These are phyloP conservation scores for Sordaria brevicollis DNA, from an alignment of 495 filamentous ascomycete species.

Conservation along the genomic window DNA sequence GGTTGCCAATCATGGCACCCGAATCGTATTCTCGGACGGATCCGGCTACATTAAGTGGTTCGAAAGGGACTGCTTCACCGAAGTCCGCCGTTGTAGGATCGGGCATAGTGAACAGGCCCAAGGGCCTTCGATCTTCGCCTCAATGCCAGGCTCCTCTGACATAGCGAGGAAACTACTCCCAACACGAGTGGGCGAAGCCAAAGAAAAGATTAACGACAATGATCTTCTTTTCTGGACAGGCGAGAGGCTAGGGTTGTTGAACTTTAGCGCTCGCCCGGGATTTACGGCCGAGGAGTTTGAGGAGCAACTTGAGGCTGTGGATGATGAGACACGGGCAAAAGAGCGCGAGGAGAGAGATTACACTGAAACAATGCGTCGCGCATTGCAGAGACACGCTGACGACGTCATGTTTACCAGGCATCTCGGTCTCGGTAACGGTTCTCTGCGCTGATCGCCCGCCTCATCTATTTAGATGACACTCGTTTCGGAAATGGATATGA, in stretches of 20 bases:
- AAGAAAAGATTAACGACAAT: constrained; percentile 36
- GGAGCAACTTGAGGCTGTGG: constrained; percentile 28
- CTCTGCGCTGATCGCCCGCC: not conserved
- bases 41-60: constrained; percentile 85
- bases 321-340: constrained; percentile 34
- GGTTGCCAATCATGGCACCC: constrained; percentile 73
- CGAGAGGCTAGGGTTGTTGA: constrained; percentile 63
- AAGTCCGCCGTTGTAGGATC: constrained; percentile 68
- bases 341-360: constrained; percentile 45
- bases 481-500: not conserved
- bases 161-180: constrained; percentile 65
- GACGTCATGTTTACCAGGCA: constrained; percentile 70
- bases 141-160: constrained; percentile 43
- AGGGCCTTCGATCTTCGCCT: constrained; percentile 34
- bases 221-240: constrained; percentile 75
- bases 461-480: not conserved
- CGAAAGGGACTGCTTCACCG: constrained; percentile 75
- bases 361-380: constrained; percentile 57
- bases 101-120: constrained; percentile 35
- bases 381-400: constrained; percentile 69
- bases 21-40: constrained; percentile 75
- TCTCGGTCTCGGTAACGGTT: constrained; percentile 42
- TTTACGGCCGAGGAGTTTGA: constrained; percentile 39
- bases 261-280: constrained; percentile 43
- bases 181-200: constrained; percentile 34